Evolutionary conservation across 192 early-diverging fungal genomes (phyloP), one percentile per base, ranked within the genome.

Genomic region (Pilaira anomala): DNA sequence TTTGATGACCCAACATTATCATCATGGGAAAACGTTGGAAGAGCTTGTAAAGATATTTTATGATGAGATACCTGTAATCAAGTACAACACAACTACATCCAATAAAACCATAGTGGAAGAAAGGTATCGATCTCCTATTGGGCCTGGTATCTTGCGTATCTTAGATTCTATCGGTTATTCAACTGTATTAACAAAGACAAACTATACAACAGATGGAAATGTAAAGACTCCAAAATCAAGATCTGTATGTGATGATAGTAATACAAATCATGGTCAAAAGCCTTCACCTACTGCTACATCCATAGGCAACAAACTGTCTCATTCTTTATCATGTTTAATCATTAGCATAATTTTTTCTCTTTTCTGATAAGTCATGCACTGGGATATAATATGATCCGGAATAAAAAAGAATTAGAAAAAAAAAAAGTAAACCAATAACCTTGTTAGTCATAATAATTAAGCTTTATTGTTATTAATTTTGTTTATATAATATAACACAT

Each of bases 151-250:
- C 25, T 36, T 71, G 11, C 63, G 63, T 46, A 63, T 71, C 6
- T 44, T 71, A 29, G 69, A 71, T 21, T 52, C 63, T 13, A 65
- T 71, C 18, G 69, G 69, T n/a, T 71, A 71, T 39, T 66, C 69
- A 7, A 71, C 69, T n/a, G 69, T 71, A 4, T 52, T 68, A 1
- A 51, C 66, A 29, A 54, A 68, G 26, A 44, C 59, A 41, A 68
- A 62, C 40, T 62, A 62, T 8, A 44, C 48, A 42, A 48, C 54
- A 2, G 28, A 68, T 28, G 48, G 66, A 3, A 60, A 21, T 48
- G 48, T 53, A 12, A 52, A 58, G 29, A 46, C 60, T 2, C 39
- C 29, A 3, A 60, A 61, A 40, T 50, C 54, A 14, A 39, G 44
- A 25, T 63, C 60, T 4, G n/a, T 48, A 7, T 69, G 67, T 26